Evolutionary conservation across 192 early-diverging fungal genomes (phyloP).

Genomic region (Cetraspora pellucida): DNA sequence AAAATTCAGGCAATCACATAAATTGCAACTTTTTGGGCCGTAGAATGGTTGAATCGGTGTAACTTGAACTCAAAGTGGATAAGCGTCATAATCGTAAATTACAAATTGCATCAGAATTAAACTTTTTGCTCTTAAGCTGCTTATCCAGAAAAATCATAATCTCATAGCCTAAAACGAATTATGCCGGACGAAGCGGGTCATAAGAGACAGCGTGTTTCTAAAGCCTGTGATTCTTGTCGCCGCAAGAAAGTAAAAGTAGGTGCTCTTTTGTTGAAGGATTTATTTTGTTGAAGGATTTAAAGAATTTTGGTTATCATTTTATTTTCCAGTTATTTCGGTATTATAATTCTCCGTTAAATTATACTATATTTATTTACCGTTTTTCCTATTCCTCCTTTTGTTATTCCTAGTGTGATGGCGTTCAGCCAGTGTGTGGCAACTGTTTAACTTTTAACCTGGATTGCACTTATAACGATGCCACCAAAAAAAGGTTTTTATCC

Average conservation of each 20-base stretch:
- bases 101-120: no score
- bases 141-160: no score
- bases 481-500: conserved; percentile 42
- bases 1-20: no score
- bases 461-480: conserved; percentile 52
- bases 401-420: conserved; percentile 40
- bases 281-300: not conserved
- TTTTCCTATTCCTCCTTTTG: not conserved
- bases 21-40: no score
- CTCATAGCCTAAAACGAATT: no score
- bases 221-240: conserved; percentile 47
- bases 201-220: conserved; percentile 34
- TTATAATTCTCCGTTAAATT: not conserved
- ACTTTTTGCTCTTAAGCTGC: no score
- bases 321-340: not conserved
- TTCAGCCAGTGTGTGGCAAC: conserved; percentile 49
- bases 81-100: no score
- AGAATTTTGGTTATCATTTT: not conserved
- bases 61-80: no score
- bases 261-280: not conserved
- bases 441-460: conserved; percentile 47
- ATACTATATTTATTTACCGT: not conserved
- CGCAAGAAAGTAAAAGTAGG: conserved; percentile 47
- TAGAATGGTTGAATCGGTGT: no score
- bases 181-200: conserved; percentile 25